A percentile compares a stretch with the other conserved stretches of the same genome.
These are phyloP conservation scores for Heterobasidion occidentale DNA, from an alignment of 1,284 basidiomycete species.

Conservation along the genomic window DNA sequence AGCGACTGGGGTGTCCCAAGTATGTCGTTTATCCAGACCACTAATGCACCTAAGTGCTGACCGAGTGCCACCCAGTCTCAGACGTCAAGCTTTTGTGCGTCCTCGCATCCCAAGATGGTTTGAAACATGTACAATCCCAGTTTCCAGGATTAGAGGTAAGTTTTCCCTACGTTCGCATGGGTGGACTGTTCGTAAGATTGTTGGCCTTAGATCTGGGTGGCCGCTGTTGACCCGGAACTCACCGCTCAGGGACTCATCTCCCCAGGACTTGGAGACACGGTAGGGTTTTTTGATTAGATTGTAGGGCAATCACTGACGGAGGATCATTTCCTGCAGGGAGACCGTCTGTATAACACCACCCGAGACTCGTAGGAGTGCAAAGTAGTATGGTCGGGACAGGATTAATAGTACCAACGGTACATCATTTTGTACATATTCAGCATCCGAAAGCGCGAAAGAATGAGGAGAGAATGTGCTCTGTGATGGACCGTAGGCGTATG, in stretches of 20 bases:
- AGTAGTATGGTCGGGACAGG: too few species aligned
- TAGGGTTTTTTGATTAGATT: slow-evolving; percentile 24
- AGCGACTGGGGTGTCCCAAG: slow-evolving; percentile 78
- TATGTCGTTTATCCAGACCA: slow-evolving; percentile 22
- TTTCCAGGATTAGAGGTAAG: slow-evolving; percentile 79
- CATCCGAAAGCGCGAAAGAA: not conserved
- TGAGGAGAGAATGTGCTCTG: not conserved
- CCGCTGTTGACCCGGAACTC: slow-evolving; percentile 69
- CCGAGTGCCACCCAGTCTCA: slow-evolving; percentile 31
- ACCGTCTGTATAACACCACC: slow-evolving; percentile 27
- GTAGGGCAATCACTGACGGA: slow-evolving; percentile 2
- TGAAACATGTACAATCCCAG: slow-evolving; percentile 56
- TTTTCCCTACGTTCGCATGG: slow-evolving; percentile 3
- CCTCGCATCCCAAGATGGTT: slow-evolving; percentile 71
- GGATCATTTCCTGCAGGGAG: slow-evolving; percentile 17
- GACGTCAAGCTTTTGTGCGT: slow-evolving; percentile 83
- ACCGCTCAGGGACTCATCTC: slow-evolving; percentile 71
- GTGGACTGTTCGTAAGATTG: not conserved
- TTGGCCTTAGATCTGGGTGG: slow-evolving; percentile 70
- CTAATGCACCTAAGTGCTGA: not conserved
- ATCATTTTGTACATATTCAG: too few species aligned
- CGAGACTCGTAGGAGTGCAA: slow-evolving; percentile 11
- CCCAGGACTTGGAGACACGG: slow-evolving; percentile 87
- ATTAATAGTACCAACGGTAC: too few species aligned
- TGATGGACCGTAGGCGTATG: too few species aligned